These are phyloP conservation scores for Paraphoma chrysanthemicola DNA, from an alignment of 2,329 filamentous ascomycete species.

Conservation along the genomic window DNA sequence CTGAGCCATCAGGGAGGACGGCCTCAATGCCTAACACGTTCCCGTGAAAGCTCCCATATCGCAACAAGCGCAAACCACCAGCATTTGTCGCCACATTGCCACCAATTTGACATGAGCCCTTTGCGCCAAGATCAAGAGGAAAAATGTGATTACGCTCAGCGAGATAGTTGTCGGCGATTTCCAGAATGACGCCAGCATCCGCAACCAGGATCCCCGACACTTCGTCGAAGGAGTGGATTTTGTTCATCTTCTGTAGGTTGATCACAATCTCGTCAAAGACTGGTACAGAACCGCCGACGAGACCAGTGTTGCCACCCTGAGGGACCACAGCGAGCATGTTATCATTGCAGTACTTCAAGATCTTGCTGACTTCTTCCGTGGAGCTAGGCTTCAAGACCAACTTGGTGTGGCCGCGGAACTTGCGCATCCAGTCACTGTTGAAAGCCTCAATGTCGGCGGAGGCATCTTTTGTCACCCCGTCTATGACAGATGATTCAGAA, in stretches of 20 bases:
- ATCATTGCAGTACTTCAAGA: conserved; percentile 94
- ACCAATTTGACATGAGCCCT: conserved; percentile 95
- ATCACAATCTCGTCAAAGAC: conserved; percentile 99
- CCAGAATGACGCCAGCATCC: conserved; percentile 90
- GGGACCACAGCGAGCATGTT: conserved; percentile 91
- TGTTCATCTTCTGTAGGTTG: conserved; percentile 88
- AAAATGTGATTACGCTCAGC: conserved; percentile 87
- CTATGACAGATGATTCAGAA: conserved; percentile 78
- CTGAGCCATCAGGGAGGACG: conserved; percentile 89
- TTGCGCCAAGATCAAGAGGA: conserved; percentile 95
- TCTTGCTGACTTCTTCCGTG: conserved; percentile 87
- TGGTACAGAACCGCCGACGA: conserved; percentile 93
- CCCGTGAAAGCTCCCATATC: conserved; percentile 94
- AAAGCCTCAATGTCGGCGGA: conserved; percentile 85
- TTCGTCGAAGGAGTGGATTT: conserved; percentile 89
- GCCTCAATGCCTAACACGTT: conserved; percentile 92
- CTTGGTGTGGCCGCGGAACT: conserved; percentile 89
- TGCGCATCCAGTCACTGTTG: conserved; percentile 99
- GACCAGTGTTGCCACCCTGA: conserved; percentile 94
- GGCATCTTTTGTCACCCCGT: conserved; percentile 78
- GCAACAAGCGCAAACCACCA: conserved; percentile 84
- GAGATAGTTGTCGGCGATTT: conserved; percentile 85
- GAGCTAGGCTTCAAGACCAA: conserved; percentile 85
- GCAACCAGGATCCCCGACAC: conserved; percentile 89
- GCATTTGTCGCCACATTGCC: conserved; percentile 97